Base-by-base conservation (phyloP, 1,284 basidiomycete genomes). In the Tetrapyrgos nigripes region DNA sequence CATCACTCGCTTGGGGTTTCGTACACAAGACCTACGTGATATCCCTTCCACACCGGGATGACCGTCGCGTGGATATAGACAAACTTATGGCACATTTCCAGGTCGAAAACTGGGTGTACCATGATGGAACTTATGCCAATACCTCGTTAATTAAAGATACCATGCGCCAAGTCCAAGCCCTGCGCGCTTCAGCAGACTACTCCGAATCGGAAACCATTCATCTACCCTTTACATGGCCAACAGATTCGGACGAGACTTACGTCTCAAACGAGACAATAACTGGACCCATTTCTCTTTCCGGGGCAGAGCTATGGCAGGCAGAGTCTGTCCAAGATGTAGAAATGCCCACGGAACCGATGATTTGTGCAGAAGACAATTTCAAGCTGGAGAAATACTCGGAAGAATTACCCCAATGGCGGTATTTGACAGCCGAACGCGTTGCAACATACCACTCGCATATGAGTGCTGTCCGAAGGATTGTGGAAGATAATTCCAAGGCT, bases 301-400 rank as follows among this genome's bases (percentile, higher is more conserved):
- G 54, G 4, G 45, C 54, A 29, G 54, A 55, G 24, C 46, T 55
- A 23, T 55, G 54, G 54, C 19, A 9, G 11, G 47, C 46, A 17
- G 31, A 55, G 21, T 47, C 47, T 50, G 23, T 47, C 6, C 43
- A 31, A 24, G 54, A 37, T 28, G 33, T 55, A 23, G 13, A 14
- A 4, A 31, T 55, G 13, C 54, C 46, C 13, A 24, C 35, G 23
- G 45, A 40, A 28, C 46, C 54, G 10, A 27, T 55, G 29, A 31
- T 55, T 10, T 55, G 54, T 21, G 54, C 54, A 33, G 54, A 55
- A 21, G 54, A 55, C 13, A 37, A 55, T 28, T 55, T 55, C 13
- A 46, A 46, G 23, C 26, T 55, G 8, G 37, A 46, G 10, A 55
- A 40, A 14, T 55, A 19, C 24, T 19, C 23, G 17, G 33, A 17